Conservation (phyloP, 495 filamentous ascomycete species). For the Aspergillus baeticus region DNA sequence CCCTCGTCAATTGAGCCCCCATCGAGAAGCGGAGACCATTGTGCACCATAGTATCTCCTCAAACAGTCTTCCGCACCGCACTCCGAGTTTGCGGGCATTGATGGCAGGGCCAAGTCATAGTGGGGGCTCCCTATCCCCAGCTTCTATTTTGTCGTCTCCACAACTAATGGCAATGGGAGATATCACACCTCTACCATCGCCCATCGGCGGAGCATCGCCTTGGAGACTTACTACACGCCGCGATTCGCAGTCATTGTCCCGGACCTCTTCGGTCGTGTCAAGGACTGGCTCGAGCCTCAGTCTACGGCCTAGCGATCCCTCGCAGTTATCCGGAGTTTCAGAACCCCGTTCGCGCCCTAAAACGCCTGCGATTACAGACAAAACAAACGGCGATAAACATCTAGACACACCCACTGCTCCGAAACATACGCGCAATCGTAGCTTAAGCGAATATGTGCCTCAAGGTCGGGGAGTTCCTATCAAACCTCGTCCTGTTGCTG, state of each 20-base stretch:
- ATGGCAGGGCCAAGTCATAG: constrained; percentile 40
- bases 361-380: constrained; percentile 35
- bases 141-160: constrained; percentile 63
- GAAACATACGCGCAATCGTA: constrained; percentile 65
- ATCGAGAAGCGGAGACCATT: constrained; percentile 32
- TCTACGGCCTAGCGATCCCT: constrained; percentile 41
- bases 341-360: constrained; percentile 34
- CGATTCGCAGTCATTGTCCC: constrained; percentile 44
- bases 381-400: constrained; percentile 36
- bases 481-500: constrained; percentile 67
- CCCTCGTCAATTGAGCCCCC: constrained; percentile 26
- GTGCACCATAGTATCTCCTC: constrained; percentile 42
- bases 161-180: constrained; percentile 80
- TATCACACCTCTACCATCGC: constrained; percentile 90
- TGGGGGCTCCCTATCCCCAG: constrained; percentile 58
- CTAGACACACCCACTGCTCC: constrained; percentile 38
- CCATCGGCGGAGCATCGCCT: constrained; percentile 75
- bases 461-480: constrained; percentile 60
- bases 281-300: constrained; percentile 36
- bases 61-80: constrained; percentile 46
- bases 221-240: constrained; percentile 42
- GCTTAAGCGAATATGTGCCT: constrained; percentile 83
- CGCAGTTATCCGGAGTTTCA: constrained; percentile 34
- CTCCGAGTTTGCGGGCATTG: constrained; percentile 49
- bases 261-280: constrained; percentile 40